A percentile compares a stretch with the other conserved stretches of the same genome.
Evolutionary conservation across 202 grass and related monocot species (phyloP).

Genomic region (Zizania palustris): DNA sequence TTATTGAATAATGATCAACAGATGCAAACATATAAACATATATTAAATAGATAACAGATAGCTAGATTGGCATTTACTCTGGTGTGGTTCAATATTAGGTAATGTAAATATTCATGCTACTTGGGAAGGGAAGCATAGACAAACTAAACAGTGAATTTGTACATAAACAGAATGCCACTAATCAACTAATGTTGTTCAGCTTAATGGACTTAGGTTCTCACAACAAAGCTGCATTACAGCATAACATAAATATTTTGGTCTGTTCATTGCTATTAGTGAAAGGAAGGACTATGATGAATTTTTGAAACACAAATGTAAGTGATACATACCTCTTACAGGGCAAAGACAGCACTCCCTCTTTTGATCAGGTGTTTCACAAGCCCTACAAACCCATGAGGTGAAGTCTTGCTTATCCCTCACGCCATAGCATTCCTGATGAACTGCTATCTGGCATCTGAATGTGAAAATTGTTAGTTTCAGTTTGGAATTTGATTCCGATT

Average conservation of each 20-base stretch:
- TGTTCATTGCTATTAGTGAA: slow-evolving; percentile 5
- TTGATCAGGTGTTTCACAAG: slow-evolving; percentile 83
- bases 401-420: slow-evolving; percentile 85
- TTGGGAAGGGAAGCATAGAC: slow-evolving; percentile 16
- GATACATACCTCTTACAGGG: slow-evolving; percentile 81
- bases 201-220: slow-evolving; percentile 20
- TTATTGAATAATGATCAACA: slow-evolving; percentile 36
- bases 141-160: not conserved
- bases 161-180: slow-evolving; percentile 3
- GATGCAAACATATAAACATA: slow-evolving; percentile 25
- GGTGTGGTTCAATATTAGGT: slow-evolving; percentile 5
- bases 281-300: slow-evolving; percentile 12
- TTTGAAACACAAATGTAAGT: slow-evolving; percentile 34
- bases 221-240: slow-evolving; percentile 1
- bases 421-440: slow-evolving; percentile 99
- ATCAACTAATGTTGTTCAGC: slow-evolving; percentile 13
- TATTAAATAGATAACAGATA: not conserved
- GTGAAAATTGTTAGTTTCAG: slow-evolving; percentile 43
- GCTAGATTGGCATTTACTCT: slow-evolving; percentile 4
- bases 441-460: slow-evolving; percentile 96
- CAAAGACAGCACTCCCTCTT: slow-evolving; percentile 95
- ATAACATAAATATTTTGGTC: not conserved
- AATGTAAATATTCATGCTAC: not conserved
- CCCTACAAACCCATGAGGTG: slow-evolving; percentile 93
- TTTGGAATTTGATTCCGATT: slow-evolving; percentile 16